Percentiles rank a stretch among this genome's conserved stretches.
Conservation (phyloP, 805 yeast species). For the Ogataea allantospora region DNA sequence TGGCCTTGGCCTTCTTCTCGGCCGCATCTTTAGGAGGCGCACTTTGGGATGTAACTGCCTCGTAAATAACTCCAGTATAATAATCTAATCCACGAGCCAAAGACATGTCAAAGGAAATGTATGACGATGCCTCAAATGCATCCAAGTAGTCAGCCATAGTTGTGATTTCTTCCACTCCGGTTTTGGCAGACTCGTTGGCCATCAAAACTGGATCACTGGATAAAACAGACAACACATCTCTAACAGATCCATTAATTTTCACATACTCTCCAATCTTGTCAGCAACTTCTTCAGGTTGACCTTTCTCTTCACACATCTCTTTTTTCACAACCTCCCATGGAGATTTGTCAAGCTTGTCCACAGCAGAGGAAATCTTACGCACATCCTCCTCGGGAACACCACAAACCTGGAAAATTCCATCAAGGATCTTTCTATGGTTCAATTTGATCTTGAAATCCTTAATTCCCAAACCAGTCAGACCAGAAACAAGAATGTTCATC, state of each 20-base stretch:
- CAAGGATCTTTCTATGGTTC: constrained; percentile 93
- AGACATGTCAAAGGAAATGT: constrained; percentile 85
- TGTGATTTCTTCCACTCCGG: constrained; percentile 80
- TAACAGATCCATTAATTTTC: constrained; percentile 73
- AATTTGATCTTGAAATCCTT: constrained; percentile 86
- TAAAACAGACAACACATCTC: constrained; percentile 57
- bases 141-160: constrained; percentile 73
- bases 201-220: constrained; percentile 55
- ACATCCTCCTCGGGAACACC: constrained; percentile 95
- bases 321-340: constrained; percentile 94
- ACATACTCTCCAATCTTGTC: constrained; percentile 92
- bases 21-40: constrained; percentile 89
- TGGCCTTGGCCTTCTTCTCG: constrained; percentile 52
- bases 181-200: constrained; percentile 67
- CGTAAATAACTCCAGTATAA: constrained; percentile 95
- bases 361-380: constrained; percentile 90
- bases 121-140: constrained; percentile 71
- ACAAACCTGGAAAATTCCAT: constrained; percentile 92
- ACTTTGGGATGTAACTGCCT: constrained; percentile 91
- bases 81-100: constrained; percentile 97
- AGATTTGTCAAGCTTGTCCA: constrained; percentile 90
- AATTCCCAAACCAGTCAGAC: constrained; percentile 80
- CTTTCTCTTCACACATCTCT: constrained; percentile 91
- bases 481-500: constrained; percentile 78
- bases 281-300: constrained; percentile 88